Conservation (phyloP, 2,329 filamentous ascomycete species). For the Apiospora aurea region DNA sequence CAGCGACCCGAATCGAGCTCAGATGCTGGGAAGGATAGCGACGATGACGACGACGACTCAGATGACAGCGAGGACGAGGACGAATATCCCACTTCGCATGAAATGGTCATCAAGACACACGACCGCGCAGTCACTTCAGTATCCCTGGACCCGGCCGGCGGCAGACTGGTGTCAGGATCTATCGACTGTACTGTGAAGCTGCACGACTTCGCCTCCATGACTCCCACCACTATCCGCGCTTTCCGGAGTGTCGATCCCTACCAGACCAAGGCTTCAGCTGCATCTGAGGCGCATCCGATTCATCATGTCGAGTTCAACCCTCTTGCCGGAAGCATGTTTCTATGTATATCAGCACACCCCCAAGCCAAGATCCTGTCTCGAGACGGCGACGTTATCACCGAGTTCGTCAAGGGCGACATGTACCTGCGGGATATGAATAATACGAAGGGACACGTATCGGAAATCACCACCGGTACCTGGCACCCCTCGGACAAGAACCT, state of each 20-base stretch:
- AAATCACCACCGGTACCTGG: conserved; percentile 90
- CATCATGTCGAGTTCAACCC: conserved; percentile 89
- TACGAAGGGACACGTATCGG: conserved; percentile 94
- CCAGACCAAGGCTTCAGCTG: conserved; percentile 72
- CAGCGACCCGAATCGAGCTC: conserved; percentile 40
- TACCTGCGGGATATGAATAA: conserved; percentile 97
- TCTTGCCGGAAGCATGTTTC: conserved; percentile 77
- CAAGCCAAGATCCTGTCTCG: conserved; percentile 90
- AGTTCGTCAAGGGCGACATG: conserved; percentile 98
- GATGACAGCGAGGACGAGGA: conserved; percentile 78
- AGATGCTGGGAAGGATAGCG: conserved; percentile 40
- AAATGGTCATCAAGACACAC: conserved; percentile 91
- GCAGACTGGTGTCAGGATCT: conserved; percentile 86
- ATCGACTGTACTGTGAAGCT: conserved; percentile 91
- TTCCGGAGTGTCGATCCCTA: conserved; percentile 94
- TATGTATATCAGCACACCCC: conserved; percentile 87
- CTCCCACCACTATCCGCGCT: conserved; percentile 88
- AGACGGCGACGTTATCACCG: conserved; percentile 84
- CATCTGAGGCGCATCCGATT: conserved; percentile 85
- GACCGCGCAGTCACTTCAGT: conserved; percentile 85
- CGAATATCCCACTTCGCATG: conserved; percentile 91
- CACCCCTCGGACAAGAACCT: conserved; percentile 85
- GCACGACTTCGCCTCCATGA: conserved; percentile 96
- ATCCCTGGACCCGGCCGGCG: conserved; percentile 84
- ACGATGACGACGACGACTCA: conserved; percentile 54